Conservation (phyloP, 805 yeast genomes). For the Nakazawaea molendinolei region DNA sequence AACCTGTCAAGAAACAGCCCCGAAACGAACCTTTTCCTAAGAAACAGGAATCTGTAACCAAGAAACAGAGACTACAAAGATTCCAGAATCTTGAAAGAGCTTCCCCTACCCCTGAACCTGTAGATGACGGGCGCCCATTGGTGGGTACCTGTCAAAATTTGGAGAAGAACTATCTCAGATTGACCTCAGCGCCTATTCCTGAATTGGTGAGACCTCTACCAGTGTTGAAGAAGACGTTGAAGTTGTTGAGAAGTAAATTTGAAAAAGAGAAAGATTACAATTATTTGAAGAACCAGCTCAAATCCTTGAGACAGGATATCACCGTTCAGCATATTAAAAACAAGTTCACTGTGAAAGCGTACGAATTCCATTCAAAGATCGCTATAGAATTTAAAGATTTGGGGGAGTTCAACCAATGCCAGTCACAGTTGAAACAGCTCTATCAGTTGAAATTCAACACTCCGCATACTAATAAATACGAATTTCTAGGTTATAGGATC, state of each 20-base stretch:
- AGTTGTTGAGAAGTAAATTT: conserved; percentile 47
- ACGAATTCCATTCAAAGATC: conserved; percentile 81
- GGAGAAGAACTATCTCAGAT: conserved; percentile 74
- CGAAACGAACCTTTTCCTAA: conserved; percentile 18
- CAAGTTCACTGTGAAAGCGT: conserved; percentile 69
- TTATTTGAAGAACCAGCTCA: conserved; percentile 83
- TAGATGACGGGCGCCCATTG: conserved; percentile 18
- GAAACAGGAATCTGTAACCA: conserved; percentile 30
- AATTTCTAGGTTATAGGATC: conserved; percentile 67
- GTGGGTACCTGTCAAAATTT: conserved; percentile 60
- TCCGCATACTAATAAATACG: conserved; percentile 35
- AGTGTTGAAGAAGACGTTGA: conserved; percentile 53
- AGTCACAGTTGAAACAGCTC: conserved; percentile 64
- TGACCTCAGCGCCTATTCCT: conserved; percentile 92
- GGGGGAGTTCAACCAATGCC: conserved; percentile 95
- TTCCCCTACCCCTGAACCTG: conserved; percentile 9
- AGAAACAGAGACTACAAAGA: conserved; percentile 39
- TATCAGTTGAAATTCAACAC: conserved; percentile 33
- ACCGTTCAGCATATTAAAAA: conserved; percentile 85
- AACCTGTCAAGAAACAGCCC: conserved; percentile 8
- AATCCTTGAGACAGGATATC: conserved; percentile 87
- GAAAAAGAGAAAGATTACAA: conserved; percentile 48
- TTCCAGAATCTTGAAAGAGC: conserved; percentile 31
- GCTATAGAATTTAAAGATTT: conserved; percentile 79
- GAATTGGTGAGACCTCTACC: conserved; percentile 69